A percentile compares a stretch with the other conserved stretches of the same genome.
Evolutionary conservation across 2,329 filamentous ascomycete species (phyloP).

Genomic region (Fusarium paranaense): DNA sequence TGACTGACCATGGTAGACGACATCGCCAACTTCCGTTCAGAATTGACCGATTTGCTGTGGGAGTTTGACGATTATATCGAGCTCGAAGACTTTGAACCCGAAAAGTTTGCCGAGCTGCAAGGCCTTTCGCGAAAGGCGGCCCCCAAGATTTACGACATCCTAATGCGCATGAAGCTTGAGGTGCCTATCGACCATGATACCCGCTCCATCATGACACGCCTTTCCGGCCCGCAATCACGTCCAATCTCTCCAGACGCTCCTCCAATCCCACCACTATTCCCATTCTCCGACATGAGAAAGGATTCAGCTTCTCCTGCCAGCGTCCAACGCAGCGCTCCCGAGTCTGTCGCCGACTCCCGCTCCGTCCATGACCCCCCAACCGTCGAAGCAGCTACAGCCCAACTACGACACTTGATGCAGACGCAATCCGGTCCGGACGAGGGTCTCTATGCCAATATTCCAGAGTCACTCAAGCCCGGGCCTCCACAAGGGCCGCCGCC

Average conservation of each 20-base stretch:
- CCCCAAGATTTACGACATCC: constrained; percentile 60
- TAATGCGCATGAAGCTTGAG: constrained; percentile 66
- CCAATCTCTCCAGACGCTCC: constrained; percentile 42
- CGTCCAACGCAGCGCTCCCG: constrained; percentile 13
- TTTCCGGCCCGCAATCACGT: constrained; percentile 43
- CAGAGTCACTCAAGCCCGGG: constrained; percentile 8
- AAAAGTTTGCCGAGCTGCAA: constrained; percentile 62
- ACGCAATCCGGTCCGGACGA: constrained; percentile 43
- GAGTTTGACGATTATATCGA: constrained; percentile 68
- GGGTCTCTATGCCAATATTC: constrained; percentile 35
- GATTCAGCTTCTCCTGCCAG: constrained; percentile 3
- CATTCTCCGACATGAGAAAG: constrained; percentile 25
- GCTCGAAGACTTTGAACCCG: constrained; percentile 61
- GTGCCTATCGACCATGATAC: constrained; percentile 42
- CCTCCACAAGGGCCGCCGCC: constrained; percentile 30
- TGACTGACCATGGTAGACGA: constrained; percentile 53
- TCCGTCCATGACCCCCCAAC: constrained; percentile 34
- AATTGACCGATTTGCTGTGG: constrained; percentile 64
- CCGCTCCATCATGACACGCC: constrained; percentile 45
- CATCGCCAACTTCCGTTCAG: constrained; percentile 60
- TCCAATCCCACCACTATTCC: constrained; percentile 41
- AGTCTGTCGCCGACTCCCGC: constrained; percentile 23
- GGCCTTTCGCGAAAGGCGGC: constrained; percentile 61
- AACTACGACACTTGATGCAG: constrained; percentile 45
- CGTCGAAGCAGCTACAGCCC: constrained; percentile 46